Conservation (phyloP, 495 filamentous ascomycete genomes). For the Penicillium salamii region DNA sequence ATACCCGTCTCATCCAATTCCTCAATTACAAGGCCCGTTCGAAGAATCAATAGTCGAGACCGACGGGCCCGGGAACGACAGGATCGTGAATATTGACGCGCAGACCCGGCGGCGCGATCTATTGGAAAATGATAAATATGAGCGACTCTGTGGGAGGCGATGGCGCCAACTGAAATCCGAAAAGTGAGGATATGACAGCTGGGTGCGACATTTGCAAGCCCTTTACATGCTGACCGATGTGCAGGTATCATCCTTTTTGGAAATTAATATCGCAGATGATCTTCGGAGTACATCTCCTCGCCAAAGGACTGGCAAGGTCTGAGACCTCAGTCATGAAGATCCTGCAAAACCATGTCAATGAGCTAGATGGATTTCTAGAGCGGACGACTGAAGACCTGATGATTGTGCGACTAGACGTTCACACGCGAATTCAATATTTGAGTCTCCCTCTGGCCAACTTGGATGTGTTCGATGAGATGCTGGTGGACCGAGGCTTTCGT, state of each 20-base stretch:
- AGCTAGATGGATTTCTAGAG: slow-evolving; percentile 87
- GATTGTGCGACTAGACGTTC: slow-evolving; percentile 72
- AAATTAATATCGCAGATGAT: slow-evolving; percentile 90
- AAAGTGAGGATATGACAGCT: slow-evolving; percentile 32
- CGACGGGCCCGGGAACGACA: slow-evolving; percentile 44
- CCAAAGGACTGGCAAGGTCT: slow-evolving; percentile 82
- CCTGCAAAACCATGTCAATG: slow-evolving; percentile 87
- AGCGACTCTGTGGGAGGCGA: slow-evolving; percentile 62
- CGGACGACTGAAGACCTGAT: slow-evolving; percentile 81
- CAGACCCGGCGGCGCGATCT: slow-evolving; percentile 65
- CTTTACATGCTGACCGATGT: background rate
- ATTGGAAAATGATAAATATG: slow-evolving; percentile 61
- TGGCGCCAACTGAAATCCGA: slow-evolving; percentile 70
- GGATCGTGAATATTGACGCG: slow-evolving; percentile 58
- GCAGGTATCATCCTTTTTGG: slow-evolving; percentile 75
- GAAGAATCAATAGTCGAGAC: slow-evolving; percentile 82
- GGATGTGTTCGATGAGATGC: slow-evolving; percentile 82
- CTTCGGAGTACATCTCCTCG: slow-evolving; percentile 87
- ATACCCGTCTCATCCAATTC: slow-evolving; percentile 71
- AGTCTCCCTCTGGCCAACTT: slow-evolving; percentile 81
- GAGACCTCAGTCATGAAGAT: slow-evolving; percentile 84
- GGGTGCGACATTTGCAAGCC: background rate
- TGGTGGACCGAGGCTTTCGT: slow-evolving; percentile 79
- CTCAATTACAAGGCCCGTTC: slow-evolving; percentile 85
- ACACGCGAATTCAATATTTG: slow-evolving; percentile 70